Conservation (phyloP, 176 grass and related monocot genomes). For the Aegilops longissima region DNA sequence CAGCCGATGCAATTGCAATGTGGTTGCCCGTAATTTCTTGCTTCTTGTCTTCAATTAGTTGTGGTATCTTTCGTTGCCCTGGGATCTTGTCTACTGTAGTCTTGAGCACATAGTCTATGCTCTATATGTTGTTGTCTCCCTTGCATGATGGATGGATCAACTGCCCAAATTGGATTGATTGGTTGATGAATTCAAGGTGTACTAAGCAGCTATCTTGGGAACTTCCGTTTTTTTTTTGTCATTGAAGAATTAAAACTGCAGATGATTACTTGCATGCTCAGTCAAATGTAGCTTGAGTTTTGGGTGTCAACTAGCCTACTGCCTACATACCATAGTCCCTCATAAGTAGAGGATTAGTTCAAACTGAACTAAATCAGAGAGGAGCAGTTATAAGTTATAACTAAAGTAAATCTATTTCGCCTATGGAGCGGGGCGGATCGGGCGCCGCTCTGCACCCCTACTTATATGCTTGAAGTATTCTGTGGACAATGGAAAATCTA, state of each 20-base stretch:
- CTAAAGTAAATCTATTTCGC: too few species aligned
- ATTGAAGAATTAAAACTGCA: background rate
- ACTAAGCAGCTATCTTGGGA: background rate
- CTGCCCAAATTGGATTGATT: too few species aligned
- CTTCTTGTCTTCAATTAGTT: too few species aligned
- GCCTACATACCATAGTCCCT: background rate
- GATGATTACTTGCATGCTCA: background rate
- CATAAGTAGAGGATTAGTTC: too few species aligned
- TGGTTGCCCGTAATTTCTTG: too few species aligned
- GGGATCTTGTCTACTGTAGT: too few species aligned
- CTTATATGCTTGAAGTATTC: background rate
- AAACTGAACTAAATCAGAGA: too few species aligned
- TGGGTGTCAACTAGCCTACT: background rate
- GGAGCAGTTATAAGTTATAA: too few species aligned
- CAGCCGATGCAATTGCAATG: background rate
- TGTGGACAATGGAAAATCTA: background rate
- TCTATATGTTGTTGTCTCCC: background rate
- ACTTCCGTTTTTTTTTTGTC: background rate
- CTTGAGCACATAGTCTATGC: too few species aligned
- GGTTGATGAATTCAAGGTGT: background rate
- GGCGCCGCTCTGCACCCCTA: too few species aligned
- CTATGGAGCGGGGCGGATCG: too few species aligned
- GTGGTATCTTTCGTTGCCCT: too few species aligned
- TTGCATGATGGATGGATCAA: background rate
- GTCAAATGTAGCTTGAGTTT: background rate